phyloP scores from a whole-genome alignment of 1,284 basidiomycete genomes.

The Sutorius eximius region DNA sequence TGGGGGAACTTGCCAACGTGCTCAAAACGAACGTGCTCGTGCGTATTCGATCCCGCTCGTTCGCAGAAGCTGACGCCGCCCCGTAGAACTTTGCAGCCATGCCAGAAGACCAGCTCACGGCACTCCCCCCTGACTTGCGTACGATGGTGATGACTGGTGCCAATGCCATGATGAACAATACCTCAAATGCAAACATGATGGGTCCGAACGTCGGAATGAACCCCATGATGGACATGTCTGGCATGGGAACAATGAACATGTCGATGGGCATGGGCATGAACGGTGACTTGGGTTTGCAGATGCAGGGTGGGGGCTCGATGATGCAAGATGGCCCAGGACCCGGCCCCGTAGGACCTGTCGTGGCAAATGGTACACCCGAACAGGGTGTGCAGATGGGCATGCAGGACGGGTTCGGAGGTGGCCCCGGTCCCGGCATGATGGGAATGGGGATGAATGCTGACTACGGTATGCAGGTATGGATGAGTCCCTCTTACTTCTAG shows the following conservation, averaged over 20 bases:
- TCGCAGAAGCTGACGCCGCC: slow-evolving; percentile 4
- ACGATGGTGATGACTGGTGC: slow-evolving; percentile 81
- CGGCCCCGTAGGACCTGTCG: slow-evolving; percentile 36
- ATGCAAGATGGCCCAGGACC: slow-evolving; percentile 43
- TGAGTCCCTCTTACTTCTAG: slow-evolving; percentile 39
- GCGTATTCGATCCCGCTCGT: slow-evolving; percentile 31
- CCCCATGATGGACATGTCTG: slow-evolving; percentile 45
- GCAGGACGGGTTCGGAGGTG: slow-evolving; percentile 48
- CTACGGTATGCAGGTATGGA: slow-evolving; percentile 62
- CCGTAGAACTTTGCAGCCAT: slow-evolving; percentile 77
- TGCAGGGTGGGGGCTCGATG: slow-evolving; percentile 41
- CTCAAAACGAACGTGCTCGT: slow-evolving; percentile 78
- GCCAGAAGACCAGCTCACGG: slow-evolving; percentile 75
- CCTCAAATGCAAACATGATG: slow-evolving; percentile 56
- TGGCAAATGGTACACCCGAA: slow-evolving; percentile 42
- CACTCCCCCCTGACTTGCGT: slow-evolving; percentile 73
- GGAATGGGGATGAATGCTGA: slow-evolving; percentile 51
- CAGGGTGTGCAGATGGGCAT: slow-evolving; percentile 42
- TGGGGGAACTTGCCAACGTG: slow-evolving; percentile 77
- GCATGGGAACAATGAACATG: slow-evolving; percentile 60
- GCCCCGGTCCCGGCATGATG: slow-evolving; percentile 52
- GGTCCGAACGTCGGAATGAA: slow-evolving; percentile 40
- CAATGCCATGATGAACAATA: slow-evolving; percentile 68
- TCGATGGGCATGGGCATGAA: slow-evolving; percentile 49
- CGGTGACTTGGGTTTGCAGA: slow-evolving; percentile 46